These are phyloP conservation scores for Dacryopinax primogenitus DNA, from an alignment of 768 basidiomycete genomes.

Conservation along the genomic window DNA sequence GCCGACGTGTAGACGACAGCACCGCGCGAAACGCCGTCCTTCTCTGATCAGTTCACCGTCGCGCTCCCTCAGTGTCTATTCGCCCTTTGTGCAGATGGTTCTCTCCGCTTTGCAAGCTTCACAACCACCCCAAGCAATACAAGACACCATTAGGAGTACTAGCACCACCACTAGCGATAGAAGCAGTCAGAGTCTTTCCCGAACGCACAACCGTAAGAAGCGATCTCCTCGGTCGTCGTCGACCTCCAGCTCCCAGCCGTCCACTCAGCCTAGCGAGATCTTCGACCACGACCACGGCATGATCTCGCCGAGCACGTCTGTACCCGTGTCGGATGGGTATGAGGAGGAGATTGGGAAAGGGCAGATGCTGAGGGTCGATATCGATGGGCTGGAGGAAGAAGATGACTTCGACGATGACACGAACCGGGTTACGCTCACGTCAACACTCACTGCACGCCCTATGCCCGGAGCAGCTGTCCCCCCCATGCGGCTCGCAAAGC, in stretches of 20 bases:
- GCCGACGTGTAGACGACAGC: neutral
- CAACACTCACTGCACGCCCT: neutral
- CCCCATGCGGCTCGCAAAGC: slow-evolving; percentile 63
- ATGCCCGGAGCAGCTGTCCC: slow-evolving; percentile 38
- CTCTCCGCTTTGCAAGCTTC: neutral
- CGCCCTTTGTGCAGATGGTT: neutral
- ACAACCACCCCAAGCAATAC: neutral
- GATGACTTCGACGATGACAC: slow-evolving; percentile 1
- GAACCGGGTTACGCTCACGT: neutral
- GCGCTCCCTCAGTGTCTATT: neutral
- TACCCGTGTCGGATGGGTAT: neutral
- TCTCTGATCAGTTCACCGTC: neutral
- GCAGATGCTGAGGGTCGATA: neutral
- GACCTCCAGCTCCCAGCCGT: slow-evolving; percentile 3
- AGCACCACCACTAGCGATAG: too few species aligned
- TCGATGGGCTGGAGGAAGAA: neutral
- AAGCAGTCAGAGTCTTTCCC: neutral
- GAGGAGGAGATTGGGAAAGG: neutral
- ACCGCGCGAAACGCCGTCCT: neutral
- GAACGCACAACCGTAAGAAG: neutral
- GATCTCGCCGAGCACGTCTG: neutral
- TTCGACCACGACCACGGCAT: slow-evolving; percentile 7
- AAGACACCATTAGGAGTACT: too few species aligned
- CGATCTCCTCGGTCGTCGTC: neutral
- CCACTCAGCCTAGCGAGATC: neutral